Percentiles rank a stretch among this genome's conserved stretches.
Conservation (phyloP, 495 filamentous ascomycete species). For the Cryomyces antarcticus region DNA sequence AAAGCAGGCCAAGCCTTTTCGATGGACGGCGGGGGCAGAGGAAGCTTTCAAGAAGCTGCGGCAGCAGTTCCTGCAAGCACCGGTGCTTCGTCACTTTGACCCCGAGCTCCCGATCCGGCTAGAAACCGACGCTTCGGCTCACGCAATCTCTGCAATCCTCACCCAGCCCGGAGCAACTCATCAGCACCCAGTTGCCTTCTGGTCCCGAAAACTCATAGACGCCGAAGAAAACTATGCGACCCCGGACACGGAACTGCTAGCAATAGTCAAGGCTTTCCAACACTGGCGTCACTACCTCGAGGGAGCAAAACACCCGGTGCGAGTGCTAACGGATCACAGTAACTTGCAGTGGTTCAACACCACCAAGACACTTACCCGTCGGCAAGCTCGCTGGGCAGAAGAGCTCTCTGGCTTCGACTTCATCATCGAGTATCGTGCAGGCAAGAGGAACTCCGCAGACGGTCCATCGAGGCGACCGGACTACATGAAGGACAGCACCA, state of each 20-base stretch:
- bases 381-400: slow-evolving; percentile 9
- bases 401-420: slow-evolving; percentile 7
- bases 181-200: slow-evolving; percentile 9
- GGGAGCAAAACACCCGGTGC: slow-evolving; percentile 7
- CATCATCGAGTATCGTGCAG: slow-evolving; percentile 7
- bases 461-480: slow-evolving; percentile 4
- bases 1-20: neutral
- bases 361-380: slow-evolving; percentile 5
- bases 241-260: slow-evolving; percentile 12
- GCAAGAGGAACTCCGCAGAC: slow-evolving; percentile 5
- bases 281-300: slow-evolving; percentile 13
- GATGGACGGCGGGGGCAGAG: neutral
- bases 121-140: slow-evolving; percentile 14
- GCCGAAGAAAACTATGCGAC: slow-evolving; percentile 11
- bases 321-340: slow-evolving; percentile 15
- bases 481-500: neutral
- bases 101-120: slow-evolving; percentile 1
- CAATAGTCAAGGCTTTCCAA: slow-evolving; percentile 9
- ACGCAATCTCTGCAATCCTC: slow-evolving; percentile 5
- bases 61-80: neutral
- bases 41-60: neutral
- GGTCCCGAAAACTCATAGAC: slow-evolving; percentile 6
- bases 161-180: slow-evolving; percentile 1
- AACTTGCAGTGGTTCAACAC: slow-evolving; percentile 16
- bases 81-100: slow-evolving; percentile 1